Evolutionary conservation across 2,329 filamentous ascomycete species (phyloP), one percentile per base, ranked within the genome.

Genomic region (Fusarium sp.): DNA sequence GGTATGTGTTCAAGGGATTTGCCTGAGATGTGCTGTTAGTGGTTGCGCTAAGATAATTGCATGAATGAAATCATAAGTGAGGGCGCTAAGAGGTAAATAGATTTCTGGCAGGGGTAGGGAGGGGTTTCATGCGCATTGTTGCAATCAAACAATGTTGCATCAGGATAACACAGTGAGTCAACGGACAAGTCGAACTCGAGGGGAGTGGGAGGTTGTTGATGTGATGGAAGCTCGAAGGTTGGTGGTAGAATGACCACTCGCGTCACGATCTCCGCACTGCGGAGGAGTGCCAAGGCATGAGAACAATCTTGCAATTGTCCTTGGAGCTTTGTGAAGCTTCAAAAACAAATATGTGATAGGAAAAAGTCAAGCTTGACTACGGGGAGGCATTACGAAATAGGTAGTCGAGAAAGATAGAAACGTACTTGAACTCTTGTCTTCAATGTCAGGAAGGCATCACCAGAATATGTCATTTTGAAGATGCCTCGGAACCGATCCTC

Each of bases 401-500:
- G 23, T 23, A 30, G 57, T 23, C 54, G 37, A 42, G 45, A 62
- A 36, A 60, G 55, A 47, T 38, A 28, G 49, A 53, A 73, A 84
- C 88, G 69, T 86, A 92, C 89, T 85, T 99, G 96, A 69, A 99
- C 96, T 81, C 94, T 89, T 61, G 96, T 99, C 80, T 96, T 96
- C 68, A 99, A 85, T 28, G 96, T 98, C 81, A 99, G 82, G 78
- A 94, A 98, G 31, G 96, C 95, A 82, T 99, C 95, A 71, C 96
- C 96, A 3, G 92, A 89, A 79, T 99, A 99, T 79, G 92, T 95
- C 95, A 99, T 98, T 81, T 98, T 98, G 86, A 99, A 99, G 73
- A 99, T 98, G 77, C 96, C 96, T 62, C 96, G 88, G 80, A 99
- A 99, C 54, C 95, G 87, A 83, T 99, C 96, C 82, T 98, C 96